Evolutionary conservation across 2,329 filamentous ascomycete species (phyloP), one percentile per base, ranked within the genome.

Genomic region (Apiospora rasikravindrae): DNA sequence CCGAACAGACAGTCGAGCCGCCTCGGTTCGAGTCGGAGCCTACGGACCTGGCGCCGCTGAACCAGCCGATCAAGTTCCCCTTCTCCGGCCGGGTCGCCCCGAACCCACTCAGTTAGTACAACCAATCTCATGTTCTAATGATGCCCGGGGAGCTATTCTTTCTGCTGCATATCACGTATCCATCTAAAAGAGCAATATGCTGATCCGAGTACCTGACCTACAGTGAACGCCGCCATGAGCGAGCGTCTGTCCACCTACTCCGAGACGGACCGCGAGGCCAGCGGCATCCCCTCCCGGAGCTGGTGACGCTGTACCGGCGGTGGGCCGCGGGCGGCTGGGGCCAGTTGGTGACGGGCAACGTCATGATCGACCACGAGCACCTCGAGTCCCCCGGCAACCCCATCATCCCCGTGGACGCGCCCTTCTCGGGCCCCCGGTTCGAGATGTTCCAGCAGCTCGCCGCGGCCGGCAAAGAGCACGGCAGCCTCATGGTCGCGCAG

Each of bases 181-280:
- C 6, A 16, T 2, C n/a, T 53, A 29, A 4, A 26, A 11, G 29
- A 14, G 7, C 14, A 33, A 33, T 26, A 22, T 14, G 6, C 57
- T 64, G 10, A 64, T 14, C 3, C 33, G 16, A 10, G 3, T 19
- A 0, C 57, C 29, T n/a, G 10, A 0, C 19, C 19, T 2, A 13
- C 57, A 64, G 80, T 92, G 74, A 93, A 93, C 80, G 89, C 84
- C 7, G 88, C 91, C 57, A 92, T 93, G 91, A 88, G 88, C 1
- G 91, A 93, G 78, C 83, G 86, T 10, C 82, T 92, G 19, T 88
- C 89, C 0, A 89, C 87, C 6, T 93, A 89, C 89, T 84, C 88
- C 72, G 83, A 86, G 8, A 85, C 85, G 33, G 84, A 89, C 71
- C 75, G 88, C 11, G 80, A 85, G 29, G 84, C 84, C 4, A 86